Conservation (phyloP, 2,329 filamentous ascomycete species). For the Fusarium subglutinans region DNA sequence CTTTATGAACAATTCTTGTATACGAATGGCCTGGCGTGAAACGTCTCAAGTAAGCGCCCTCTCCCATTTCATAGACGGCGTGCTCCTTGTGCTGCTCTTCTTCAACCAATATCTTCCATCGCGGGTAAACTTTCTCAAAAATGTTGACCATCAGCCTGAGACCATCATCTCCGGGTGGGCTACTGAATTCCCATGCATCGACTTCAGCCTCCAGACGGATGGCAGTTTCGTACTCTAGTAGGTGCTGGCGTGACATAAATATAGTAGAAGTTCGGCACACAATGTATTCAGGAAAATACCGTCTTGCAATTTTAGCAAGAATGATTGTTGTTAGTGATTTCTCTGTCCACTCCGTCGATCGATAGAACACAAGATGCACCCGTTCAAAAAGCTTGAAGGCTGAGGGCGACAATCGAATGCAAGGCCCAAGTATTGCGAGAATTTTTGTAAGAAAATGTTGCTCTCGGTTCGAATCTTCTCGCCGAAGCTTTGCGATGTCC, state of each 20-base stretch:
- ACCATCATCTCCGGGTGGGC: conserved; percentile 71
- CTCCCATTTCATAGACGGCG: conserved; percentile 79
- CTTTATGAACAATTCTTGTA: conserved; percentile 92
- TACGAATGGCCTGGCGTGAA: conserved; percentile 95
- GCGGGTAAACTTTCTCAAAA: conserved; percentile 78
- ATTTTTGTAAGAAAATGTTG: conserved; percentile 82
- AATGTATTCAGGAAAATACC: conserved; percentile 90
- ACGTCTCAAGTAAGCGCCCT: conserved; percentile 87
- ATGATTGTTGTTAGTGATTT: conserved; percentile 97
- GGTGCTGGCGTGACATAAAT: conserved; percentile 76
- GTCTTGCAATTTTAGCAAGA: conserved; percentile 84
- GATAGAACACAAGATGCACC: conserved; percentile 94
- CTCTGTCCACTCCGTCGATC: conserved; percentile 96
- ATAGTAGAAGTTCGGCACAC: conserved; percentile 91
- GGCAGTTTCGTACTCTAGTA: conserved; percentile 90
- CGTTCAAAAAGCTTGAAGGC: conserved; percentile 87
- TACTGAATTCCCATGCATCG: conserved; percentile 85
- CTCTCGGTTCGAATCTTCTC: conserved; percentile 68
- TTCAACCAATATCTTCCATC: conserved; percentile 78
- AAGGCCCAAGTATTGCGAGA: conserved; percentile 79
- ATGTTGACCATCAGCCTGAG: conserved; percentile 75
- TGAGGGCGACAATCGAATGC: conserved; percentile 79
- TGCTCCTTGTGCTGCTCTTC: conserved; percentile 84
- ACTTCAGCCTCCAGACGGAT: conserved; percentile 83
- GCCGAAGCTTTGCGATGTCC: conserved; percentile 26